phyloP scores from a whole-genome alignment of 2,329 filamentous ascomycete species.

The Aspergillus ochraceus region DNA sequence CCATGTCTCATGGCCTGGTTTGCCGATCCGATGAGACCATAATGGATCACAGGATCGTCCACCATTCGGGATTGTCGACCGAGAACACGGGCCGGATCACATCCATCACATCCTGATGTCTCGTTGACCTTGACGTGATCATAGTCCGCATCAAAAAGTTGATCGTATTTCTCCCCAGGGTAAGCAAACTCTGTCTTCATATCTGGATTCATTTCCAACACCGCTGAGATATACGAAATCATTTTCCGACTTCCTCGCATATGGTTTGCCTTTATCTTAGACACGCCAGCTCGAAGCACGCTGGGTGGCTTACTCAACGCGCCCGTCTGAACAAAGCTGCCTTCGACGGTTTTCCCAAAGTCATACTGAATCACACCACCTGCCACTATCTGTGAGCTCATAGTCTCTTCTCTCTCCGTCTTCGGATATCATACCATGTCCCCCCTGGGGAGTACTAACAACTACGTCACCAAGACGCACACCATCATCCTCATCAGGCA shows the following conservation, averaged over 20 bases:
- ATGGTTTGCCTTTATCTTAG: not conserved
- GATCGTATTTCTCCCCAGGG: too few species aligned
- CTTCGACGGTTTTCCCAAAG: conserved; percentile 18
- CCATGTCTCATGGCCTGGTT: conserved; percentile 17
- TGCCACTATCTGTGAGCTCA: not conserved
- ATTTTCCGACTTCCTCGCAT: not conserved
- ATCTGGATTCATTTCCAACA: too few species aligned
- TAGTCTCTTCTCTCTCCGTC: too few species aligned
- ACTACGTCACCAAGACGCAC: conserved; percentile 34
- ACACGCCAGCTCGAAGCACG: conserved; percentile 10
- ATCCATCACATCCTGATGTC: not conserved
- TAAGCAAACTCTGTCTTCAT: too few species aligned
- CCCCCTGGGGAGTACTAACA: conserved; percentile 19
- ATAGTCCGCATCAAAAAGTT: too few species aligned
- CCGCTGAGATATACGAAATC: too few species aligned
- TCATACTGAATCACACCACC: conserved; percentile 31
- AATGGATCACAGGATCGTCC: conserved; percentile 5
- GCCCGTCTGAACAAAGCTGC: conserved; percentile 13
- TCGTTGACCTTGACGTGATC: conserved; percentile 7
- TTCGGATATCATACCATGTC: too few species aligned
- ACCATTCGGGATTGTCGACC: too few species aligned
- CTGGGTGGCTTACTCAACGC: conserved; percentile 18
- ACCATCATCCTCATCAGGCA: conserved; percentile 11
- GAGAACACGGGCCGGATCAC: too few species aligned
- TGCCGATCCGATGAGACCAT: conserved; percentile 21